Percentiles rank a stretch among this genome's conserved stretches.
These are phyloP conservation scores for Acorus gramineus DNA, from an alignment of 106 monocot species.

Conservation along the genomic window DNA sequence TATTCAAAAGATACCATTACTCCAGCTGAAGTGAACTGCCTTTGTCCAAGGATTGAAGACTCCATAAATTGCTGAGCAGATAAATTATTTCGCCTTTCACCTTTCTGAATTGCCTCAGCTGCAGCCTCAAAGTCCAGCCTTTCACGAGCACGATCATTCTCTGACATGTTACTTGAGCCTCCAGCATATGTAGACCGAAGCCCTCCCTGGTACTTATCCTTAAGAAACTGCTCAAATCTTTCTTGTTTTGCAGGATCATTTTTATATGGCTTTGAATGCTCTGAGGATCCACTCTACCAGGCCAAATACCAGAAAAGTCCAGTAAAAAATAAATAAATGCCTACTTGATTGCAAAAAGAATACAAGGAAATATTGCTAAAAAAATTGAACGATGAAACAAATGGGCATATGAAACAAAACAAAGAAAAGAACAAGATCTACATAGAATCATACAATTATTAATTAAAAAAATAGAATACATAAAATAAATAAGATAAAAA, in stretches of 20 bases:
- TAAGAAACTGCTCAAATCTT: constrained; percentile 92
- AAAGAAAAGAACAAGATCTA: too few relatives aligned
- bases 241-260: constrained; percentile 88
- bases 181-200: constrained; percentile 40
- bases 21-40: constrained; percentile 37
- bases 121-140: constrained; percentile 88
- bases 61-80: constrained; percentile 10
- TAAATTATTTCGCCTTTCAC: constrained; percentile 13
- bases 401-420: too few relatives aligned
- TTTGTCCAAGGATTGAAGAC: constrained; percentile 15
- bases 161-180: constrained; percentile 39
- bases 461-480: too few relatives aligned
- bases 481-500: too few relatives aligned
- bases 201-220: constrained; percentile 91
- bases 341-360: too few relatives aligned
- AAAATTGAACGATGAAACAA: background rate
- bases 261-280: constrained; percentile 64
- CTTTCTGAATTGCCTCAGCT: constrained; percentile 61
- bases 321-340: too few relatives aligned
- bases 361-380: background rate
- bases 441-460: too few relatives aligned
- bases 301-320: too few relatives aligned
- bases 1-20: constrained; percentile 18
- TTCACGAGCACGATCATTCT: constrained; percentile 75
- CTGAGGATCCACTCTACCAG: constrained; percentile 30